Evolutionary conservation across 2,329 filamentous ascomycete genomes (phyloP).

Genomic region (Trichocomaceae sp.): DNA sequence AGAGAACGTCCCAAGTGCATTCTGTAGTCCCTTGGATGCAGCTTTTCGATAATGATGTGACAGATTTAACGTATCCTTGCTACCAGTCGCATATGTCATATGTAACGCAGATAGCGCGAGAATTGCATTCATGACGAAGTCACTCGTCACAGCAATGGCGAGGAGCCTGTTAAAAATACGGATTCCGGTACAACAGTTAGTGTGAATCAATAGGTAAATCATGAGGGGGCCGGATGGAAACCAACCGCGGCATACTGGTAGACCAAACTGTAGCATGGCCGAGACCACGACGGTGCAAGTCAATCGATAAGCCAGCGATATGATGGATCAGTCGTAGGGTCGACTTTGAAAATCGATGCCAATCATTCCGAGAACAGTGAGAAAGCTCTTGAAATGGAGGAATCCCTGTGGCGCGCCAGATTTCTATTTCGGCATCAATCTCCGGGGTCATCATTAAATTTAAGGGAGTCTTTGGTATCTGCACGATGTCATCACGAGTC

Average conservation of each 20-base stretch:
- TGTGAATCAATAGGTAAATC: slow-evolving; percentile 9
- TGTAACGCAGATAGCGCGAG: slow-evolving; percentile 93
- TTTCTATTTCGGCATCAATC: slow-evolving; percentile 70
- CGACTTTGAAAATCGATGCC: slow-evolving; percentile 65
- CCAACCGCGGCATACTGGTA: slow-evolving; percentile 84
- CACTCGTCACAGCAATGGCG: slow-evolving; percentile 69
- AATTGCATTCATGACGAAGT: slow-evolving; percentile 90
- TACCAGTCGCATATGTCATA: slow-evolving; percentile 81
- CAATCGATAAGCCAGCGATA: slow-evolving; percentile 75
- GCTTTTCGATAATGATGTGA: slow-evolving; percentile 82
- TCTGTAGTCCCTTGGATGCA: slow-evolving; percentile 79
- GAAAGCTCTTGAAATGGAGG: slow-evolving; percentile 80
- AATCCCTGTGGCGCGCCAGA: slow-evolving; percentile 75
- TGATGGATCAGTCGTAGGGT: slow-evolving; percentile 88
- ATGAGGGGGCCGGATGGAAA: neutral
- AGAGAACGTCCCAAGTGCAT: slow-evolving; percentile 78
- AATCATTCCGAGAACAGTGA: slow-evolving; percentile 67
- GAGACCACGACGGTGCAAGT: slow-evolving; percentile 69
- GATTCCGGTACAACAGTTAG: slow-evolving; percentile 11
- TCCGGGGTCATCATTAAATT: slow-evolving; percentile 79
- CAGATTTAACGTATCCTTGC: slow-evolving; percentile 76
- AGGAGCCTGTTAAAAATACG: slow-evolving; percentile 56
- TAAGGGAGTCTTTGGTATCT: slow-evolving; percentile 42
- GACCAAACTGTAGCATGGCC: slow-evolving; percentile 89
- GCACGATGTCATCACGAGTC: slow-evolving; percentile 48